Base-by-base conservation (phyloP, 2,329 filamentous ascomycete genomes). In the Lecanicillium sp. region DNA sequence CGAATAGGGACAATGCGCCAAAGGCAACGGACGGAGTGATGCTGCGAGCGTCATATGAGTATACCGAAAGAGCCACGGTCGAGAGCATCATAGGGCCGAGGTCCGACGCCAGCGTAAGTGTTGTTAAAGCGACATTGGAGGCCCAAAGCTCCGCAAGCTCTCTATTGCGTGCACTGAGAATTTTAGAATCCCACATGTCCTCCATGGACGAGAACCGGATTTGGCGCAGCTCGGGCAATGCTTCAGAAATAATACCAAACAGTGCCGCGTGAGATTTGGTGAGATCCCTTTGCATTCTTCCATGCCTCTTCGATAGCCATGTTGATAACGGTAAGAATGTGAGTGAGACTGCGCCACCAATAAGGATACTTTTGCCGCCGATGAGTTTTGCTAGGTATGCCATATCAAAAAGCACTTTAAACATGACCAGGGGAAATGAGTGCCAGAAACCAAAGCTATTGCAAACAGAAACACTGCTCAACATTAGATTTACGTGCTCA, bases 121-220 rank as follows among this genome's bases (percentile, higher is more conserved):
- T 25, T 17, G 43, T 32, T 29, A 44, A 17, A 17, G 37, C 20
- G 4, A 33, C 29, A 5, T 35, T 40, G n/a, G 31, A 39, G 11
- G 29, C 9, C 43, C 40, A 44, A 18, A 40, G 39, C 19, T 42
- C 27, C 2, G 10, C 8, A n/a, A 44, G 40, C 15, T 44, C 40
- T 5, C 15, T 17, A 8, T 38, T 25, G n/a, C 40, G 35, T 5
- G 34, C 18, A 13, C 14, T 17, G 5, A 14, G 19, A 6, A 42
- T 29, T 22, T 29, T 33, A 9, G 18, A n/a, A 11, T 40, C 33
- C 40, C 40, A 44, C 20, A 39, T 17, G 10, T n/a, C 17, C 15
- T 44, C 40, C 36, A 35, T 39, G 3, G 43, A 44, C 9, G 40
- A 39, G 4, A 44, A 33, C 3, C 43, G 40, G n/a, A 44, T 43